Base-by-base conservation (phyloP, 352 stramenopile species). In the Globisporangium alternatum region DNA sequence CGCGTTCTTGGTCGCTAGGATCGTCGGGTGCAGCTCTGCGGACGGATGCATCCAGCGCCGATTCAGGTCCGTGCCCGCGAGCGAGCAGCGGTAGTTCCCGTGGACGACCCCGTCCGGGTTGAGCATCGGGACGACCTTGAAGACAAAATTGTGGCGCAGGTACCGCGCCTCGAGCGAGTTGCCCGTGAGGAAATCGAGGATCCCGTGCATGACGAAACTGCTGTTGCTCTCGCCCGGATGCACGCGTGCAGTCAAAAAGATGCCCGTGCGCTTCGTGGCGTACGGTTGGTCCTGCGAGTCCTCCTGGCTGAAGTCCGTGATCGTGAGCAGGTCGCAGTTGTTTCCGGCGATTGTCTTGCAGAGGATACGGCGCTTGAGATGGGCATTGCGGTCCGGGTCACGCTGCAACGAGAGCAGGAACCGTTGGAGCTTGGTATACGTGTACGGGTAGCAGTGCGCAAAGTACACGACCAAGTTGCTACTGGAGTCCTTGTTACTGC, bases 121-220 rank as follows among this genome's bases (percentile, higher is more conserved):
- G n/a, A 98, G 75, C 92, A 98, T 98, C 3, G 92, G 92, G 12
- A 98, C 83, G 51, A 98, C 55, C 58, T 97, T 96, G 66, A 97
- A 96, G 19, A 97, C 76, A 52, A 96, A 97, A 39, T 86, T 71
- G 41, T 87, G 75, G 17, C 89, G 85, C n/a, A 97, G 68, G 48
- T 80, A 78, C 28, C 70, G 75, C 28, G 91, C 90, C 60, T 90
- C 88, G 7, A 82, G 70, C 12, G 86, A 81, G 19, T 68, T 62
- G 30, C 85, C 80, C 0, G 87, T 95, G 53, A 98, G 72, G 56
- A 95, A 97, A 17, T 93, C 75, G 31, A 98, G 67, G 39, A 98
- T 78, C 15, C 92, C 92, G 49, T 97, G 80, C 79, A 97, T 96
- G 35, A 98, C 66, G 53, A 89, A 98, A 64, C 82, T 96, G 45